phyloP scores from a whole-genome alignment of 2,329 filamentous ascomycete species.

The Diaporthe vexans region DNA sequence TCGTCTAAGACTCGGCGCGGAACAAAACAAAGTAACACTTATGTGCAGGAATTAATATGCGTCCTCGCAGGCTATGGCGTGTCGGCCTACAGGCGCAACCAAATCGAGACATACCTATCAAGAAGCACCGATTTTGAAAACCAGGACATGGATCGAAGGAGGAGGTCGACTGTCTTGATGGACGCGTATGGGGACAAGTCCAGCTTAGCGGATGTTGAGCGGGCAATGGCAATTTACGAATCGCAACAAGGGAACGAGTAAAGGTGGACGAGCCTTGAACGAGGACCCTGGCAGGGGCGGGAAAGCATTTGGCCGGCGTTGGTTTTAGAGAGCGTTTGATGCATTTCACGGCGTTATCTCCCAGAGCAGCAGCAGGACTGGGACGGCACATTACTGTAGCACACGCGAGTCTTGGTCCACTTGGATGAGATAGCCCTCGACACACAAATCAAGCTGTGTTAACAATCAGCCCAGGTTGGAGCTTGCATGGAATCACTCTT shows the following conservation, averaged over 20 bases:
- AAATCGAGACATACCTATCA: constrained; percentile 32
- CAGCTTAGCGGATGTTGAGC: constrained; percentile 63
- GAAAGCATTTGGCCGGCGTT: not conserved
- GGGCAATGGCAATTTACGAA: constrained; percentile 63
- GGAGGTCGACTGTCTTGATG: constrained; percentile 58
- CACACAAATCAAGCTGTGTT: not conserved
- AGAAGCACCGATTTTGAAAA: constrained; percentile 27
- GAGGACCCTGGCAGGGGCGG: not conserved
- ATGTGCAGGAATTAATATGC: constrained; percentile 40
- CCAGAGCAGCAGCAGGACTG: not conserved
- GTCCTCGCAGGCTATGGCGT: constrained; percentile 41
- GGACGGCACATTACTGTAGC: not conserved
- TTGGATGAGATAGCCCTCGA: not conserved
- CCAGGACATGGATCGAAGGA: constrained; percentile 43
- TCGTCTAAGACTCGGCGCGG: constrained; percentile 13
- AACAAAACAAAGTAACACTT: constrained; percentile 35
- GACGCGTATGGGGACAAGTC: constrained; percentile 65
- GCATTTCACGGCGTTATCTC: constrained; percentile 25
- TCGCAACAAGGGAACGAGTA: constrained; percentile 33
- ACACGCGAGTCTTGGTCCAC: not conserved
- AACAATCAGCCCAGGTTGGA: no score
- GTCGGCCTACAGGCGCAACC: constrained; percentile 38
- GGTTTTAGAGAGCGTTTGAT: not conserved
- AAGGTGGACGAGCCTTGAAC: no score
- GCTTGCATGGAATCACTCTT: no score